phyloP scores from a whole-genome alignment of 164 flowering plant species.

The Taxillus chinensis region DNA sequence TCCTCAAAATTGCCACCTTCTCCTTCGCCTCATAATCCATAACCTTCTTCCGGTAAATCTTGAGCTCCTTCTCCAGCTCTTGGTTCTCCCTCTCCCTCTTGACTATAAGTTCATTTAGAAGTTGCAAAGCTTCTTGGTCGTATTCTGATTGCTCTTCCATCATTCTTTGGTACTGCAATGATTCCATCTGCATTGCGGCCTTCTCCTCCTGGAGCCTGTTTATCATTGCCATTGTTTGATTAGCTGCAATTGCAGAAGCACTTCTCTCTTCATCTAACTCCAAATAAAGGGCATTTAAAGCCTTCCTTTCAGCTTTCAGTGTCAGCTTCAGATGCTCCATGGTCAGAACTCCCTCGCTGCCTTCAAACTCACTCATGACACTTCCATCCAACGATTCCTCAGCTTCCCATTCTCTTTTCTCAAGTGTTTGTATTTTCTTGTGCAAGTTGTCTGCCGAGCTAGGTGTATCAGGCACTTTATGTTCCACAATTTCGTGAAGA shows the following conservation, averaged over 20 bases:
- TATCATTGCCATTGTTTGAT: slow-evolving; percentile 97
- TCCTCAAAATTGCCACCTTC: slow-evolving; percentile 28
- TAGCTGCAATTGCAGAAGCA: slow-evolving; percentile 78
- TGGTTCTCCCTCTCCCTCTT: slow-evolving; percentile 84
- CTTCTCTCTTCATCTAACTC: slow-evolving; percentile 91
- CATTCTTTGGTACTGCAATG: slow-evolving; percentile 89
- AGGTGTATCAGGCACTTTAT: slow-evolving; percentile 52
- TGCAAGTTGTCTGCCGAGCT: slow-evolving; percentile 33
- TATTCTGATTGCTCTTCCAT: slow-evolving; percentile 95
- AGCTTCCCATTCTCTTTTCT: slow-evolving; percentile 36
- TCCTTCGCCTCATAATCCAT: slow-evolving; percentile 44
- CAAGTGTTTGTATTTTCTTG: slow-evolving; percentile 30
- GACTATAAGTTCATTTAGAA: slow-evolving; percentile 72
- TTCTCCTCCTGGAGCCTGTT: slow-evolving; percentile 92
- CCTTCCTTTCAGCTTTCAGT: slow-evolving; percentile 45
- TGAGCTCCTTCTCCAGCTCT: slow-evolving; percentile 63
- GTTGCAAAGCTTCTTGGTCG: slow-evolving; percentile 79
- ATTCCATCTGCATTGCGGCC: slow-evolving; percentile 89
- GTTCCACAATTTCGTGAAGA: slow-evolving; percentile 46
- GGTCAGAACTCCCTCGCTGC: slow-evolving; percentile 27
- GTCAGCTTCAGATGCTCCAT: slow-evolving; percentile 52
- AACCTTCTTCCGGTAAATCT: slow-evolving; percentile 35
- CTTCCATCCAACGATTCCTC: slow-evolving; percentile 68
- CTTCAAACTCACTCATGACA: slow-evolving; percentile 45
- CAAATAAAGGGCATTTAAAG: slow-evolving; percentile 46